Base-by-base conservation (phyloP, 2,329 filamentous ascomycete genomes). In the Lecanoromycetidae sp. region DNA sequence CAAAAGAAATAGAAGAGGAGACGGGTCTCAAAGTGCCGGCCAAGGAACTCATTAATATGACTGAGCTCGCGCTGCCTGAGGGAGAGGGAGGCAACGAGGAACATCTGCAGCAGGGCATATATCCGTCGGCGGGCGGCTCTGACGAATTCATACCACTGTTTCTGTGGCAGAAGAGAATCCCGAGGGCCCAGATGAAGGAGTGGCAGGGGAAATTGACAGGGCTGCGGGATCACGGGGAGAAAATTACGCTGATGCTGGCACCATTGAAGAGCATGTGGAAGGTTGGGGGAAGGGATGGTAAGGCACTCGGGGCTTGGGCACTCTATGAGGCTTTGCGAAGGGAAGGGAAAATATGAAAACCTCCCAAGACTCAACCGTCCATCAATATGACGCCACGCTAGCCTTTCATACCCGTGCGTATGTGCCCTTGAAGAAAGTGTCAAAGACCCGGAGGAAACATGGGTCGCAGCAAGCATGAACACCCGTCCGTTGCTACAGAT, bases 71-170 rank as follows among this genome's bases (percentile, higher is more conserved):
- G 2, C 52, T 72, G 3, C 29, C 40, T 9, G 25, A 36, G 7
- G 23, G 23, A 10, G 33, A 36, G 10, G 44, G 46, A 13, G 55
- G 58, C 3, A 57, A 57, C 0, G 62, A 60, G 6, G 62, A 71
- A 55, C 54, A 56, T 1, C 52, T 76, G 8, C 70, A 72, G 50
- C 60, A 66, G 41, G 72, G 66, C 0, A 63, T 75, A 38, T 78
- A 78, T 55, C 71, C 74, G 0, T 71, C 67, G 10, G 63, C 71
- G 0, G 76, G 76, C 2, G 75, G 71, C 2, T 72, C 71, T 48
- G 76, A 79, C 56, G 75, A 79, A 51, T 77, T 74, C 53, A 71
- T 78, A 22, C 72, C 74, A 0, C 55, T 78, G 5, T 75, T 77
- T 50, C 55, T 77, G 26, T 74, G 69, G 51, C 68, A 76, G 56